These are phyloP conservation scores for Vaccinium corymbosum DNA, from an alignment of 148 eudicot species.

Conservation along the genomic window DNA sequence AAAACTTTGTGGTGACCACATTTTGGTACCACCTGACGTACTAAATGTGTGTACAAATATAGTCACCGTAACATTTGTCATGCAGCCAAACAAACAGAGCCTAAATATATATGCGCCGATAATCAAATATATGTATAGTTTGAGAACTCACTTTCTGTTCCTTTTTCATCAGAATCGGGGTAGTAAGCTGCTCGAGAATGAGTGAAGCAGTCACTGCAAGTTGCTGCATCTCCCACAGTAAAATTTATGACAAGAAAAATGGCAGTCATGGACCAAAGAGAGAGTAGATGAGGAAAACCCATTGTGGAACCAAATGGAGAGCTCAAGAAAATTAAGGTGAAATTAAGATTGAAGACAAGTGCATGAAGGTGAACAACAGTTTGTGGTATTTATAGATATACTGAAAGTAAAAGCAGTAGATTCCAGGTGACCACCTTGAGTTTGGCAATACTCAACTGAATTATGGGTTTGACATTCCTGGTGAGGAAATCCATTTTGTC, in stretches of 20 bases:
- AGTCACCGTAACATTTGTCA: not conserved
- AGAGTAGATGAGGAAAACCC: conserved; percentile 24
- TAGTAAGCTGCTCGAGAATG: conserved; percentile 62
- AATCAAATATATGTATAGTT: not conserved
- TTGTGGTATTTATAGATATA: conserved; percentile 23
- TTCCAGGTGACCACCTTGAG: conserved; percentile 6
- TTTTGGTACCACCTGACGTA: too few relatives aligned
- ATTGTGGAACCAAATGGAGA: conserved; percentile 14
- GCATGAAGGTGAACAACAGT: conserved; percentile 14
- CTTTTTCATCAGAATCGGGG: conserved; percentile 49
- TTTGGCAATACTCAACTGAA: conserved; percentile 2
- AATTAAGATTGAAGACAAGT: not conserved
- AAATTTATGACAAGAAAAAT: conserved; percentile 21
- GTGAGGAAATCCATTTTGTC: not conserved
- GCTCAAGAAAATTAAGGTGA: not conserved
- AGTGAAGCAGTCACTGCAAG: conserved; percentile 48
- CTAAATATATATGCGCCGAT: not conserved
- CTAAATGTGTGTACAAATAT: too few relatives aligned
- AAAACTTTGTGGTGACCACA: too few relatives aligned
- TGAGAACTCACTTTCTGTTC: conserved; percentile 53
- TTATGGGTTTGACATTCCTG: conserved; percentile 19
- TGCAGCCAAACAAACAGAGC: not conserved
- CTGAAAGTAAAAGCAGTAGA: not conserved
- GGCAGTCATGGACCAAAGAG: conserved; percentile 16
- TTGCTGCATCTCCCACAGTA: conserved; percentile 35